Evolutionary conservation across 129 eudicot species (phyloP).

Genomic region (Flaveria robusta): DNA sequence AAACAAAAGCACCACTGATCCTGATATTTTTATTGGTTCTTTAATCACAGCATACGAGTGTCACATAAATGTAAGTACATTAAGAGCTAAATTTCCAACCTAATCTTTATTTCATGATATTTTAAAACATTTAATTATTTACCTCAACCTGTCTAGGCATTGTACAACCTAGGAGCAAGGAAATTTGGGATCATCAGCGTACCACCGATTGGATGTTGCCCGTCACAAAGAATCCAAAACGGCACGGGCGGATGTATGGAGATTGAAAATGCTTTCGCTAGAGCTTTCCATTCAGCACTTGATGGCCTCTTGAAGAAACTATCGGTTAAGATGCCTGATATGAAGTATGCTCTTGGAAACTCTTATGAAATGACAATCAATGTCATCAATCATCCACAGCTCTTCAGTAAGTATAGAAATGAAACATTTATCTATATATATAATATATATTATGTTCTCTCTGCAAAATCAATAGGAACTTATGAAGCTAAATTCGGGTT

Average conservation of each 20-base stretch:
- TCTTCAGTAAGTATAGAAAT: slow-evolving; percentile 41
- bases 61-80: slow-evolving; percentile 38
- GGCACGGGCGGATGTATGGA: slow-evolving; percentile 54
- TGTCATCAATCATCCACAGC: slow-evolving; percentile 49
- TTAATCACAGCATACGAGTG: slow-evolving; percentile 44
- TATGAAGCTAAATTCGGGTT: neutral
- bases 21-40: slow-evolving; percentile 28
- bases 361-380: slow-evolving; percentile 55
- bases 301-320: slow-evolving; percentile 40
- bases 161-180: slow-evolving; percentile 72
- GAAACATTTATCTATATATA: no score
- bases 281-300: slow-evolving; percentile 47
- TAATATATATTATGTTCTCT: no score
- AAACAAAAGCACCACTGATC: slow-evolving; percentile 37
- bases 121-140: neutral
- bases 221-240: slow-evolving; percentile 50
- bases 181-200: slow-evolving; percentile 65
- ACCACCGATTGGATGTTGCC: slow-evolving; percentile 76
- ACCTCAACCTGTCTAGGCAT: slow-evolving; percentile 28
- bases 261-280: slow-evolving; percentile 46
- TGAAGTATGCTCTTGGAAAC: slow-evolving; percentile 69
- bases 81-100: neutral
- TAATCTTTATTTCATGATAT: no score
- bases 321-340: slow-evolving; percentile 43
- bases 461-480: no score